Base-by-base conservation (phyloP, 768 basidiomycete genomes). In the Naematelia aurantialba region DNA sequence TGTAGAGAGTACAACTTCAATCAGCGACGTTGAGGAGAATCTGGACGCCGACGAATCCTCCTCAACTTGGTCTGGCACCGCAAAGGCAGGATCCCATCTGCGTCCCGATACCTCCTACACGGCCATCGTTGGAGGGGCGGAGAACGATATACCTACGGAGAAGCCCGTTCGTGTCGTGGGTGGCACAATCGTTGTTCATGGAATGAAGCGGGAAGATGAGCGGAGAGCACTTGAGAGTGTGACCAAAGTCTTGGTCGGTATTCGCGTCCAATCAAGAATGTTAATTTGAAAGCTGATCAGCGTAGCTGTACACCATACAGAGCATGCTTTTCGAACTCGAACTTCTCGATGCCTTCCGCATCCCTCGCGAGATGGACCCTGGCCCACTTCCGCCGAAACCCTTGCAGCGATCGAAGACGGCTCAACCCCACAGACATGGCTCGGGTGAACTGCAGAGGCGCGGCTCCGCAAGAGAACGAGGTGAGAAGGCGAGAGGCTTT, bases 271-370 rank as follows among this genome's bases (percentile, higher is more conserved):
- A n/a, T n/a, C 42, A 13, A 10, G 8, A 22, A 24, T 8, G n/a
- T 22, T 45, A 19, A 30, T 27, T 42, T n/a, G 2, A 5, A n/a
- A 21, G 52, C 51, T 55, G 14, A 45, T 19, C 17, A 31, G 48
- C 17, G n/a, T 25, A 73, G 72, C 31, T 73, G 8, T 70, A 62
- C 34, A 64, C 67, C 5, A 61, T 73, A 14, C 67, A 70, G 42
- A 58, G 54, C 10, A 65, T 70, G 61, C 34, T 22, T 10, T 45
- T 70, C n/a, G 72, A 73, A 50, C 62, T 73, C 22, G 65, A 66
- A 0, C 50, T 73, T 1, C 56, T 68, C 0, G 67, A 73, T 45
- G 56, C 63, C 2, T 70, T 70, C 30, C 59, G 66, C 13, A 52
- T 73, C 5, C 65, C 65, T 1, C 61, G 69, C 52, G 67, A 73